Percentiles rank a stretch among this genome's conserved stretches.
Evolutionary conservation across 108 stramenopile species (phyloP).

Genomic region (Cyclostephanos tholiformis): DNA sequence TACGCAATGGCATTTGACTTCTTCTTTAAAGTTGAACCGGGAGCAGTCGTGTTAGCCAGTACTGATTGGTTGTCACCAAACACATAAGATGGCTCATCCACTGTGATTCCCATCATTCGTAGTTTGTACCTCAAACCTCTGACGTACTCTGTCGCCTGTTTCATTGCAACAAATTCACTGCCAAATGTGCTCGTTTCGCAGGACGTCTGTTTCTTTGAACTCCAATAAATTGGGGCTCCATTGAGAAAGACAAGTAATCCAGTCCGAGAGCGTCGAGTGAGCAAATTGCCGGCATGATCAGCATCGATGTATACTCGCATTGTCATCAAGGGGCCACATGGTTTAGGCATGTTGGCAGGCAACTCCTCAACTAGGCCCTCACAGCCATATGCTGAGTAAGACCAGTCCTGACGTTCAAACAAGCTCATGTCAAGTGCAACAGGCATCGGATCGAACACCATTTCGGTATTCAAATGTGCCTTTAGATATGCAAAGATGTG

Average conservation of each 20-base stretch:
- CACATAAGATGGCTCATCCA: slow-evolving; percentile 18
- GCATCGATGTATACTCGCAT: slow-evolving; percentile 15
- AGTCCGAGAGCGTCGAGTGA: too few species aligned
- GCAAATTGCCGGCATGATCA: too few species aligned
- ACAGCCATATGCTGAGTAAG: slow-evolving; percentile 27
- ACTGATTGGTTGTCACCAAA: slow-evolving; percentile 33
- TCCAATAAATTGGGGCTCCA: slow-evolving; percentile 37
- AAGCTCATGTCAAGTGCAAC: slow-evolving; percentile 22
- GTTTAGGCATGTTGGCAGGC: slow-evolving; percentile 26
- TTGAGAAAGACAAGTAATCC: slow-evolving; percentile 18
- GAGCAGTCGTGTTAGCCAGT: slow-evolving; percentile 38
- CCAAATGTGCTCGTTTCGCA: slow-evolving; percentile 42
- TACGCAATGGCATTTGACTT: slow-evolving; percentile 50
- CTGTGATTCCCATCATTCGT: slow-evolving; percentile 60
- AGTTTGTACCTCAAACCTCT: slow-evolving; percentile 59
- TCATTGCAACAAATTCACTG: slow-evolving; percentile 60
- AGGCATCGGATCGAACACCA: slow-evolving; percentile 54
- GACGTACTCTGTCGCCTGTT: slow-evolving; percentile 41
- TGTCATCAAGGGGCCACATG: slow-evolving; percentile 31
- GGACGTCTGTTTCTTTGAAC: slow-evolving; percentile 47
- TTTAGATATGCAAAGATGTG: slow-evolving; percentile 51
- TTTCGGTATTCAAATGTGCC: slow-evolving; percentile 26
- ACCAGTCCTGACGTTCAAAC: slow-evolving; percentile 37
- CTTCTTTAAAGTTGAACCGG: slow-evolving; percentile 59
- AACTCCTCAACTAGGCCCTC: slow-evolving; percentile 18